These are phyloP conservation scores for Infundibulicybe gibba DNA, from an alignment of 768 basidiomycete genomes.

Conservation along the genomic window DNA sequence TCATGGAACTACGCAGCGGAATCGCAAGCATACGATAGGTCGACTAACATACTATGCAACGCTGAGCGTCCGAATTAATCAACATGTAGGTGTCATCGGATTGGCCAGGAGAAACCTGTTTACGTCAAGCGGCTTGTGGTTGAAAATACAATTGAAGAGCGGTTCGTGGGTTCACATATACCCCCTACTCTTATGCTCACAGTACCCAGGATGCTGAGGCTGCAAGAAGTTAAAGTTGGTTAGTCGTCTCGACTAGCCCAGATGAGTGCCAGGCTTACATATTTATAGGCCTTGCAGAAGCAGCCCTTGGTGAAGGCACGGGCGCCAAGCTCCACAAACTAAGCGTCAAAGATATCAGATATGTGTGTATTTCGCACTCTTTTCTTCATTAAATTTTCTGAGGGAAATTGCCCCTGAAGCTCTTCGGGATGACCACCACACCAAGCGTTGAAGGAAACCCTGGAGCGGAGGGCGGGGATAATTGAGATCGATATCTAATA, in stretches of 20 bases:
- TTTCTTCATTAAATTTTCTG: neutral
- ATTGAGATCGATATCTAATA: no score
- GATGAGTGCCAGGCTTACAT: neutral
- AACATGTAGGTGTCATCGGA: slow-evolving; percentile 55
- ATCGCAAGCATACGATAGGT: slow-evolving; percentile 57
- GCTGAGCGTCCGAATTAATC: slow-evolving; percentile 5
- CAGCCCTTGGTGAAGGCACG: slow-evolving; percentile 66
- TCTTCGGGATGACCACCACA: slow-evolving; percentile 31
- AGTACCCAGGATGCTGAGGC: slow-evolving; percentile 51
- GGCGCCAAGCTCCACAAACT: slow-evolving; percentile 60
- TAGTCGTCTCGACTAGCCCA: slow-evolving; percentile 8
- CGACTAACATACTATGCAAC: neutral
- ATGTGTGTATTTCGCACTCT: slow-evolving; percentile 34
- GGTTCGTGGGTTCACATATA: slow-evolving; percentile 38
- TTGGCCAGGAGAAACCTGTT: slow-evolving; percentile 69
- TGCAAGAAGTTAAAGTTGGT: slow-evolving; percentile 69
- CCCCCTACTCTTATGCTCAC: neutral
- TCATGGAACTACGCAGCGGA: slow-evolving; percentile 75
- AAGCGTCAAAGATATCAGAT: slow-evolving; percentile 67
- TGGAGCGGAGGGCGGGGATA: no score
- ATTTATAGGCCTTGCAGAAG: slow-evolving; percentile 53
- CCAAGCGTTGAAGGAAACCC: no score
- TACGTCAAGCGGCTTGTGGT: slow-evolving; percentile 66
- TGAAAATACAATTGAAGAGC: slow-evolving; percentile 70
- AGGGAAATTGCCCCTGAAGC: slow-evolving; percentile 15